Conservation (phyloP, 2,329 filamentous ascomycete species). For the Fulvia fulva region DNA sequence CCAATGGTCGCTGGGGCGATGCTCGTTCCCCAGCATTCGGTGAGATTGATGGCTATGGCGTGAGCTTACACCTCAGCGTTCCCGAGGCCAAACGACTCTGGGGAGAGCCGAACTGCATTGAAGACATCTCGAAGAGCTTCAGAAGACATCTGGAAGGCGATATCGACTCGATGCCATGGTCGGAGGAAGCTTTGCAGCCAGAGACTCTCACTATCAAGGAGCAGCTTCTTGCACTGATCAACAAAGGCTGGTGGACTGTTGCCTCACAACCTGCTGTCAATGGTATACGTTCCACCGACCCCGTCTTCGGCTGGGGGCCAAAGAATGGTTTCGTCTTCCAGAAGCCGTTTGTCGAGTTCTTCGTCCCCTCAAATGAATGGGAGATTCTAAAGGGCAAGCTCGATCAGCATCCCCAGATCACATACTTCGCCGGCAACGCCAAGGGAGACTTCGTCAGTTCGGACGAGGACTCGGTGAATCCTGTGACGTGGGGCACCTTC, state of each 20-base stretch:
- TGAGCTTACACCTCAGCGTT: constrained; percentile 88
- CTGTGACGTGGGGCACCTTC: constrained; percentile 96
- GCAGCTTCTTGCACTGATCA: constrained; percentile 72
- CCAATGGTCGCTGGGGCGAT: constrained; percentile 93
- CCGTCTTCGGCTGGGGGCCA: constrained; percentile 89
- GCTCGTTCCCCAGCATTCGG: constrained; percentile 89
- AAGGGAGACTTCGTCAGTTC: constrained; percentile 72
- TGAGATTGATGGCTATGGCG: constrained; percentile 96
- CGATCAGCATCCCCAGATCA: constrained; percentile 63
- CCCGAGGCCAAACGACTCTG: constrained; percentile 78
- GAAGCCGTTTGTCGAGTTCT: constrained; percentile 97
- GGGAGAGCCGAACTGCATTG: constrained; percentile 66
- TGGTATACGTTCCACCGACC: constrained; percentile 70
- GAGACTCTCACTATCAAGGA: constrained; percentile 79
- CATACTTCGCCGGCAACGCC: constrained; percentile 82
- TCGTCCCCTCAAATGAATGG: constrained; percentile 75
- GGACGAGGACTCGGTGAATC: constrained; percentile 68
- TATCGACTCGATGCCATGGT: constrained; percentile 84
- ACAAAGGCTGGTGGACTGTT: constrained; percentile 89
- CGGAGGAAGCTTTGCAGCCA: constrained; percentile 77
- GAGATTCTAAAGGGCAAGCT: constrained; percentile 61
- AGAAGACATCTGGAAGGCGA: constrained; percentile 74
- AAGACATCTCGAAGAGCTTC: constrained; percentile 78
- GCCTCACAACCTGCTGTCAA: constrained; percentile 94
- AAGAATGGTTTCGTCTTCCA: constrained; percentile 93